Conservation (phyloP, 2,329 filamentous ascomycete species). For the Incumbomyces delicatus region DNA sequence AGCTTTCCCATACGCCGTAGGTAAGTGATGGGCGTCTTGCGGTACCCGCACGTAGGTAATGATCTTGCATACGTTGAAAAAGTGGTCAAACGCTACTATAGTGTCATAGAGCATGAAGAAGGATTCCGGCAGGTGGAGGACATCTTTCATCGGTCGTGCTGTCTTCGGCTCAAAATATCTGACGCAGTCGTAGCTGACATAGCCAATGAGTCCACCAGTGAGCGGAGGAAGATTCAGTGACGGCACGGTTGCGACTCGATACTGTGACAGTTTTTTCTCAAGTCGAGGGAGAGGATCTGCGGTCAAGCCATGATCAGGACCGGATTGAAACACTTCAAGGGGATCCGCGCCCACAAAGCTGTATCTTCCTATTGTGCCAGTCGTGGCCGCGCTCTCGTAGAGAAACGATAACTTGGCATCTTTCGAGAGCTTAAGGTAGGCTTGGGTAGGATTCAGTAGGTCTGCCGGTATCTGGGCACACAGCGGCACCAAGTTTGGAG, state of each 20-base stretch:
- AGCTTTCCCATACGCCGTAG: conserved; percentile 60
- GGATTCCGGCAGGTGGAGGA: conserved; percentile 80
- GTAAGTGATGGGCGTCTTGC: conserved; percentile 42
- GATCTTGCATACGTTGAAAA: conserved; percentile 85
- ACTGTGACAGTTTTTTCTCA: conserved; percentile 67
- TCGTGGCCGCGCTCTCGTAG: conserved; percentile 85
- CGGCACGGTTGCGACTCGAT: conserved; percentile 72
- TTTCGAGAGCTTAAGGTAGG: conserved; percentile 63
- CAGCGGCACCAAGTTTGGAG: conserved; percentile 71
- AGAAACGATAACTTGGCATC: conserved; percentile 75
- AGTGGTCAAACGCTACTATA: conserved; percentile 87
- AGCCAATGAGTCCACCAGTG: conserved; percentile 87
- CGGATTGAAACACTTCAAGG: conserved; percentile 73
- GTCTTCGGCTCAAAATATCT: conserved; percentile 97
- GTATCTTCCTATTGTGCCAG: conserved; percentile 86
- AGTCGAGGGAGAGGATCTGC: conserved; percentile 76
- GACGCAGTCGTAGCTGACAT: conserved; percentile 95
- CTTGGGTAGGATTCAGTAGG: conserved; percentile 85
- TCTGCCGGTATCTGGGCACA: conserved; percentile 82
- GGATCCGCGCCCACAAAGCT: conserved; percentile 83
- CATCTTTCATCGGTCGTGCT: conserved; percentile 76
- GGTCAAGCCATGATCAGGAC: conserved; percentile 73
- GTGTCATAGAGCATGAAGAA: conserved; percentile 97
- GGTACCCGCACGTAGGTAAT: conserved; percentile 80
- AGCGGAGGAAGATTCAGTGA: conserved; percentile 74